phyloP scores from a whole-genome alignment of 805 yeast species.

The Clavispora phyllophila region DNA sequence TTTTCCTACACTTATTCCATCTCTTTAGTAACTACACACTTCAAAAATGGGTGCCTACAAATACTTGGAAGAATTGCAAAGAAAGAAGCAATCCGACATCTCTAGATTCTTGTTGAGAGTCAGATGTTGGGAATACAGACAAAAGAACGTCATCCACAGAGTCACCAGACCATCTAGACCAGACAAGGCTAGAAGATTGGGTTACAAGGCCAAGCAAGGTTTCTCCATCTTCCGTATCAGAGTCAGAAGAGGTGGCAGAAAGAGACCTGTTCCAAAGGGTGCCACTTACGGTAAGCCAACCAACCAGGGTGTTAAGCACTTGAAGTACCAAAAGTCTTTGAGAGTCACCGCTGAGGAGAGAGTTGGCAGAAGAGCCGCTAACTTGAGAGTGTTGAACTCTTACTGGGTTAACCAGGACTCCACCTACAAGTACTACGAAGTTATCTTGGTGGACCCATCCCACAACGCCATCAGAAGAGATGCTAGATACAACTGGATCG shows the following conservation, averaged over 20 bases:
- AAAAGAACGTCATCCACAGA: slow-evolving; percentile 97
- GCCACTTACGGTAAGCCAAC: slow-evolving; percentile 99
- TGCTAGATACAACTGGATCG: slow-evolving; percentile 99
- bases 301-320: slow-evolving; percentile 99
- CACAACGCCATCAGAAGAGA: slow-evolving; percentile 99
- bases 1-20: background rate
- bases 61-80: slow-evolving; percentile 97
- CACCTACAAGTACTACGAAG: slow-evolving; percentile 98
- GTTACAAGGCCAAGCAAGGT: slow-evolving; percentile 99
- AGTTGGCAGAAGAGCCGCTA: slow-evolving; percentile 97
- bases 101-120: slow-evolving; percentile 97
- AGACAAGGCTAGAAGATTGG: slow-evolving; percentile 99
- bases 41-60: slow-evolving; percentile 97
- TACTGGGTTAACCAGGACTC: slow-evolving; percentile 99
- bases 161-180: slow-evolving; percentile 98
- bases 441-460: slow-evolving; percentile 93
- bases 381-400: slow-evolving; percentile 98
- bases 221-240: slow-evolving; percentile 97
- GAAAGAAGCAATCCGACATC: slow-evolving; percentile 99
- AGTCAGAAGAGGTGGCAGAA: slow-evolving; percentile 99
- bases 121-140: slow-evolving; percentile 99
- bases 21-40: slow-evolving; percentile 1
- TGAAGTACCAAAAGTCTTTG: slow-evolving; percentile 98
- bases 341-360: slow-evolving; percentile 99
- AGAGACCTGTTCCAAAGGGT: slow-evolving; percentile 99